Percentiles rank a stretch among this genome's conserved stretches.
These are phyloP conservation scores for Oldenlandia corymbosa DNA, from an alignment of 257 asterid genomes.

Conservation along the genomic window DNA sequence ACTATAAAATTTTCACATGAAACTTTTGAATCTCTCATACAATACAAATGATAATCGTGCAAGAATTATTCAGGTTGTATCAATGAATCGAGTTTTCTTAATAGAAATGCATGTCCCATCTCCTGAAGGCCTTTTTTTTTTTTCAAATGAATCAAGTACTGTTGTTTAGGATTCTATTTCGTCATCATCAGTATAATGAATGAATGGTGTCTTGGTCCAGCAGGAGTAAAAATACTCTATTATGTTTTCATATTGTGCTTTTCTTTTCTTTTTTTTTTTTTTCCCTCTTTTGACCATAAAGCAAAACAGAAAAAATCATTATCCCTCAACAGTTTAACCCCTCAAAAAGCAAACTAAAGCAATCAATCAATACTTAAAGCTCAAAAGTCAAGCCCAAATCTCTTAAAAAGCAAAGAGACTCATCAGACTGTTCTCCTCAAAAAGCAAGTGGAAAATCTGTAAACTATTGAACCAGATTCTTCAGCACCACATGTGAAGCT, in stretches of 20 bases:
- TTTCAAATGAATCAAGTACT: no score
- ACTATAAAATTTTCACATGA: no score
- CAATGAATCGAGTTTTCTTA: no score
- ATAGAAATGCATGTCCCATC: no score
- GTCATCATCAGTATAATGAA: not conserved
- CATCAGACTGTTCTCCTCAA: slow-evolving; percentile 22
- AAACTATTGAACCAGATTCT: slow-evolving; percentile 44
- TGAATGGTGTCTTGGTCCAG: slow-evolving; percentile 6
- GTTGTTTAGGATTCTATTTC: not conserved
- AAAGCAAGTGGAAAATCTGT: slow-evolving; percentile 13
- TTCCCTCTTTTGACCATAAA: not conserved
- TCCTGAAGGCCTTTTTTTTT: no score
- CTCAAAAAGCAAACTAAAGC: slow-evolving; percentile 36
- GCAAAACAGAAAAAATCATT: slow-evolving; percentile 9
- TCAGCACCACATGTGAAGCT: slow-evolving; percentile 20
- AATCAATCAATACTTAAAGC: slow-evolving; percentile 24
- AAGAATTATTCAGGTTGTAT: no score
- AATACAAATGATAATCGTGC: no score
- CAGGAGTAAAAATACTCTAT: not conserved
- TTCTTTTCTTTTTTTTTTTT: no score
- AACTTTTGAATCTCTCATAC: no score
- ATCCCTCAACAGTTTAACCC: not conserved
- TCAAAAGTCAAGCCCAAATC: slow-evolving; percentile 30
- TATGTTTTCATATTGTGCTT: not conserved
- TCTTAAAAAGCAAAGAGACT: no score